phyloP scores from a whole-genome alignment of 2,329 filamentous ascomycete genomes.

The Aspergillus fijiensis region DNA sequence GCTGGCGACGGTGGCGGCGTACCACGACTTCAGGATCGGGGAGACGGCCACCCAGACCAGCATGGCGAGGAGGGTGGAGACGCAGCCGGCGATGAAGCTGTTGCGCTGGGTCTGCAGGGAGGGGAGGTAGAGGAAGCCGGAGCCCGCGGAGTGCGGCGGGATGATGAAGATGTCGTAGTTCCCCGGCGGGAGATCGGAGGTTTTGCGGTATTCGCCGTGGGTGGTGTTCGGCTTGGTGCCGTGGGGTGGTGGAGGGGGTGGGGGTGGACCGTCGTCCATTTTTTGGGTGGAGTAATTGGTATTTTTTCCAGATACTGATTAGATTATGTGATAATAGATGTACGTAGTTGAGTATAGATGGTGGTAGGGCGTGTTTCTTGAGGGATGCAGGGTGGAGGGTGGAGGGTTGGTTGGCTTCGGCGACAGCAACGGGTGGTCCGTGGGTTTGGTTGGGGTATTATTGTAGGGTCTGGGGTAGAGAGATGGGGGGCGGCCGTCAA shows the following conservation, averaged over 20 bases:
- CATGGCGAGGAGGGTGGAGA: conserved; percentile 70
- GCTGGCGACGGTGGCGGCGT: conserved; percentile 66
- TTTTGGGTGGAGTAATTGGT: neutral
- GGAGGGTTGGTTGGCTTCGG: neutral
- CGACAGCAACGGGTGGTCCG: neutral
- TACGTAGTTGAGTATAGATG: conserved; percentile 1
- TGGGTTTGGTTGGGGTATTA: neutral
- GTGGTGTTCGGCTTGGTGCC: conserved; percentile 71
- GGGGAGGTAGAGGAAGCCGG: conserved; percentile 91
- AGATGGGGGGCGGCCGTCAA: neutral
- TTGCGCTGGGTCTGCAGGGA: conserved; percentile 82
- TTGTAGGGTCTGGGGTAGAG: neutral
- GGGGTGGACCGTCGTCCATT: conserved; percentile 49
- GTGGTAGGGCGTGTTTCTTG: neutral
- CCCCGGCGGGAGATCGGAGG: conserved; percentile 70
- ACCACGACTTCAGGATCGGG: conserved; percentile 73
- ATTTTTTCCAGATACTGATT: too few relatives aligned
- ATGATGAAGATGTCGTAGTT: conserved; percentile 98
- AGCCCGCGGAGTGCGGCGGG: conserved; percentile 83
- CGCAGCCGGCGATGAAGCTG: conserved; percentile 86
- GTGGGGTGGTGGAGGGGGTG: conserved; percentile 81
- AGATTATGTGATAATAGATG: neutral
- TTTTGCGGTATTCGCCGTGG: conserved; percentile 49
- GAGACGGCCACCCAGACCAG: conserved; percentile 71
- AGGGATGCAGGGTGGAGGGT: neutral